phyloP scores from a whole-genome alignment of 1,139 yeast genomes.

The Hyphopichia buzzinii region DNA sequence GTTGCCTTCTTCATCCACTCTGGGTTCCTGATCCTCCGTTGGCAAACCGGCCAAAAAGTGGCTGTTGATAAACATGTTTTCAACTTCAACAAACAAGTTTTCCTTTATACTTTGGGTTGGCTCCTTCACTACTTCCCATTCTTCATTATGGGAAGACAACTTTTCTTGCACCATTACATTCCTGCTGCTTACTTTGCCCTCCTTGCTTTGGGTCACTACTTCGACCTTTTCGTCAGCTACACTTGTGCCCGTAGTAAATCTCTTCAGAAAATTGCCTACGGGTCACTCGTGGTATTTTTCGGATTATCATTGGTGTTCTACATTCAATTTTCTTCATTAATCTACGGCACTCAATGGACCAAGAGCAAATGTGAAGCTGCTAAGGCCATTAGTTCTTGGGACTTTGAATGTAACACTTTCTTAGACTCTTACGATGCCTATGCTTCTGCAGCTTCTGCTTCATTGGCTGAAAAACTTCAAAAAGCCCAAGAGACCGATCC shows the following conservation, averaged over 20 bases:
- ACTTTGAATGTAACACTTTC: conserved; percentile 73
- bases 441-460: conserved; percentile 12
- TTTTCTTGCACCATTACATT: conserved; percentile 89
- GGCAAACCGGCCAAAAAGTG: conserved; percentile 67
- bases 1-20: conserved; percentile 54
- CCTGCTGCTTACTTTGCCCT: conserved; percentile 90
- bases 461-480: conserved; percentile 4
- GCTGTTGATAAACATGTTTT: conserved; percentile 54
- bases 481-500: conserved; percentile 3
- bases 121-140: conserved; percentile 82
- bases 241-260: conserved; percentile 28
- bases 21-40: conserved; percentile 57
- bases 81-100: conserved; percentile 69
- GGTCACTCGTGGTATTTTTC: conserved; percentile 47
- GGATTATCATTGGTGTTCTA: conserved; percentile 55
- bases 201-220: conserved; percentile 76
- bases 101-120: conserved; percentile 79
- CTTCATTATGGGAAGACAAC: conserved; percentile 89
- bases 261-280: conserved; percentile 38
- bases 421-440: conserved; percentile 31
- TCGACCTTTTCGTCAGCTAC: conserved; percentile 64
- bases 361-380: conserved; percentile 59
- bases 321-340: conserved; percentile 65
- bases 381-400: conserved; percentile 70
- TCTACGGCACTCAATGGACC: conserved; percentile 86